Percentiles rank a stretch among this genome's conserved stretches.
phyloP scores from a whole-genome alignment of 2,329 filamentous ascomycete species.

The Exophiala sideris region DNA sequence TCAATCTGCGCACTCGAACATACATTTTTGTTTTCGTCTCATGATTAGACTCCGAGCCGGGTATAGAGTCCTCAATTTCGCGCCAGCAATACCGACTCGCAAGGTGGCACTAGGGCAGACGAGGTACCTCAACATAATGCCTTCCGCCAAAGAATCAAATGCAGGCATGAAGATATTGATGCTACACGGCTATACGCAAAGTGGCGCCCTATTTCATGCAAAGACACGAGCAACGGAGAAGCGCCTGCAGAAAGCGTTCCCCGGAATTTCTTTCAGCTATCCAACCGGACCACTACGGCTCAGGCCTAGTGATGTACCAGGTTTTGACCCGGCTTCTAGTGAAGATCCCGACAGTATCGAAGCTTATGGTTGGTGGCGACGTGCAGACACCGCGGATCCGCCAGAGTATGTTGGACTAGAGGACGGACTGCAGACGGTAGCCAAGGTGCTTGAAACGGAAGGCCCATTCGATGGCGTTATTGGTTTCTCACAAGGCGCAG shows the following conservation, averaged over 20 bases:
- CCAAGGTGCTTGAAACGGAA: constrained; percentile 57
- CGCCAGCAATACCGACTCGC: not conserved
- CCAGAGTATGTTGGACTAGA: constrained; percentile 66
- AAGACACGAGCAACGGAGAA: constrained; percentile 89
- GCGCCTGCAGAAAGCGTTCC: constrained; percentile 69
- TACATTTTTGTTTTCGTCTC: not conserved
- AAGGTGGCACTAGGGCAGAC: not conserved
- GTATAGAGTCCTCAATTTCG: not conserved
- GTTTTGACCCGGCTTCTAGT: constrained; percentile 52
- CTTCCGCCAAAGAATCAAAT: constrained; percentile 11
- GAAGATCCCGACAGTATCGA: constrained; percentile 55
- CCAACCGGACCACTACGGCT: constrained; percentile 67
- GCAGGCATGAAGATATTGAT: constrained; percentile 63
- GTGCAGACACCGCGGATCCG: constrained; percentile 57
- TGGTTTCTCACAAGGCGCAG: constrained; percentile 79
- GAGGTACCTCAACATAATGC: constrained; percentile 16
- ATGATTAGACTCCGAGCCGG: constrained; percentile 9
- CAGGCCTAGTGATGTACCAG: constrained; percentile 64
- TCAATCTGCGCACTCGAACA: not conserved
- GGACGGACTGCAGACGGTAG: constrained; percentile 63
- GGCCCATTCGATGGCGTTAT: constrained; percentile 73
- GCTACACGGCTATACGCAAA: constrained; percentile 89
- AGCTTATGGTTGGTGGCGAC: constrained; percentile 80
- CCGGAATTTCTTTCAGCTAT: constrained; percentile 61
- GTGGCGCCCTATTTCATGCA: constrained; percentile 75